Evolutionary conservation across 371 early-diverging fungal species (phyloP), one percentile per base, ranked within the genome.

Genomic region (Basidiobolus meristosporus): DNA sequence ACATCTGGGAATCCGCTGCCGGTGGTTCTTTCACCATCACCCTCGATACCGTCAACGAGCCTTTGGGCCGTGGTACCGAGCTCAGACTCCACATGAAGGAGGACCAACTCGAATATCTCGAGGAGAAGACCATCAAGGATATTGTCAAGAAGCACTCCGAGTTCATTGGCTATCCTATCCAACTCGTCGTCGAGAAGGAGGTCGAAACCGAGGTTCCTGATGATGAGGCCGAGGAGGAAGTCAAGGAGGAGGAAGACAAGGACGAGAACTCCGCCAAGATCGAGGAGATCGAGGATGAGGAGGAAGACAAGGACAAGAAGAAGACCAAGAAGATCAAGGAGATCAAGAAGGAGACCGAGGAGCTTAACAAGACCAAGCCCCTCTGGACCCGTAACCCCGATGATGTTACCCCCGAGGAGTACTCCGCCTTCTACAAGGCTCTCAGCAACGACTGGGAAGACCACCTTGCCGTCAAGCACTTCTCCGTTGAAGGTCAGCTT

Each of bases 371-470:
- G 67, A 84, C 86, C 51, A 89, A 85, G 70, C 90, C 90, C 26
- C 63, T 93, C 55, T 96, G 97, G 97, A 82, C 84, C 41, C 84
- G 82, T 57, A 80, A 88, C 62, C 87, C 89, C 42, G 78, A 84
- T 48, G 76, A 87, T 50, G 77, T 90, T 58, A 74, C 72, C 59
- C 63, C 70, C 62, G 87, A 90, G 51, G 90, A 90, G 65, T 88
- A 90, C 56, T 73, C 70, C 43, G 57, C 71, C 32, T 92, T 93
- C 78, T 93, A 93, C 78, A 92, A 91, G 70, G 62, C 85, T 40
- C 63, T 90, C 51, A 64, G 81, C 57, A 88, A 89, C 65, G 91
- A 93, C 70, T 89, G 87, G 87, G 92, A 91, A 61, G 92, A 92
- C 46, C 89, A 82, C 57, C 66, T 85, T 31, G 62, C 90, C 43